These are phyloP conservation scores for Colletotrichum lini DNA, from an alignment of 2,329 filamentous ascomycete genomes.

Conservation along the genomic window DNA sequence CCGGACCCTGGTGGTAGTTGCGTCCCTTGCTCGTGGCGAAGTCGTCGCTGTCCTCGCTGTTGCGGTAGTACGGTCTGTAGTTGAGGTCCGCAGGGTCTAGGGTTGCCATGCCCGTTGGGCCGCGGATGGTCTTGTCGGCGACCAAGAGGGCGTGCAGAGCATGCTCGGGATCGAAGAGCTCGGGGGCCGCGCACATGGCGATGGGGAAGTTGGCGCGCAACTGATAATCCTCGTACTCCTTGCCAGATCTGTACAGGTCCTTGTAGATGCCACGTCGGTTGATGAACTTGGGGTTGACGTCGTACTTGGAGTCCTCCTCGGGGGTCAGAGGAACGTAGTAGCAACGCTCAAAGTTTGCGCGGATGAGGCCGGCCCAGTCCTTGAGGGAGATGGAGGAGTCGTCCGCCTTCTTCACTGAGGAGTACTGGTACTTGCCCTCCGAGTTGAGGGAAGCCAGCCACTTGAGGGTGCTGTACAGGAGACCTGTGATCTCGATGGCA, in stretches of 20 bases:
- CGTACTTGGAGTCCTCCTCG: conserved; percentile 81
- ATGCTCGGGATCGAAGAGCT: conserved; percentile 84
- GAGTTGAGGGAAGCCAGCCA: conserved; percentile 82
- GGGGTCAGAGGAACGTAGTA: conserved; percentile 85
- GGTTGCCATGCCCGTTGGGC: conserved; percentile 95
- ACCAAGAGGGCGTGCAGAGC: conserved; percentile 85
- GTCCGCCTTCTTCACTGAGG: conserved; percentile 77
- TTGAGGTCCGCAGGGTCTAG: conserved; percentile 93
- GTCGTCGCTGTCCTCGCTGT: conserved; percentile 91
- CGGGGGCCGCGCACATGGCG: conserved; percentile 93
- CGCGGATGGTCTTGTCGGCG: conserved; percentile 84
- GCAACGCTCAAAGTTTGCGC: conserved; percentile 89
- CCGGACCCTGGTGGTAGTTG: conserved; percentile 98
- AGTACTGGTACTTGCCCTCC: conserved; percentile 79
- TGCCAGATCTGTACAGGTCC: conserved; percentile 92
- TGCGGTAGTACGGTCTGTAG: conserved; percentile 95
- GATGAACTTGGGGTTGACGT: conserved; percentile 83
- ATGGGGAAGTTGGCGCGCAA: conserved; percentile 94
- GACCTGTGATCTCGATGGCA: conserved; percentile 93
- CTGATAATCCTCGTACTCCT: conserved; percentile 98
- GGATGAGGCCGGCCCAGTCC: conserved; percentile 86
- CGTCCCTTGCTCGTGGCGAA: conserved; percentile 94
- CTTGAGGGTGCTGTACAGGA: conserved; percentile 88
- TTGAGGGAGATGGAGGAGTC: conserved; percentile 76
- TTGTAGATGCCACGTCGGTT: conserved; percentile 98